Evolutionary conservation across 495 filamentous ascomycete species (phyloP).

Genomic region (Penicillium desertorum): DNA sequence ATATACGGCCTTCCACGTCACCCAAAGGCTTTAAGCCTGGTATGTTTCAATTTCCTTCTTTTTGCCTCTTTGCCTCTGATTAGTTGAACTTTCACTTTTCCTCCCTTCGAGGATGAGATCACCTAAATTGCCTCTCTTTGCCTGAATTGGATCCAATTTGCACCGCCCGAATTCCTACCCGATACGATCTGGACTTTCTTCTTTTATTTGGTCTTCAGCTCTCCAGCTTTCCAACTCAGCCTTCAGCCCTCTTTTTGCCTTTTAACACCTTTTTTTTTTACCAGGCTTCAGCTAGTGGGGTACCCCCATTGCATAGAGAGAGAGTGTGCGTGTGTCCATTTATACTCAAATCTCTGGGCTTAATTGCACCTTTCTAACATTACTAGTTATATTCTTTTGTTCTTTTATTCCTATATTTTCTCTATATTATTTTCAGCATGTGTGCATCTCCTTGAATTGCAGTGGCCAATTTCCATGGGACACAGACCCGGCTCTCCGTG

Average conservation of each 20-base stretch:
- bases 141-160: conserved; percentile 14
- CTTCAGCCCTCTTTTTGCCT: conserved; percentile 1
- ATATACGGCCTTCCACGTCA: conserved; percentile 17
- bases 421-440: conserved; percentile 29
- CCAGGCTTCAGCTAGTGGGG: conserved; percentile 4
- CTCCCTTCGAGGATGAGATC: conserved; percentile 15
- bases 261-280: not conserved
- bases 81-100: conserved; percentile 13
- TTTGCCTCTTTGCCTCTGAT: conserved; percentile 17
- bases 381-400: not conserved
- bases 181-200: conserved; percentile 2
- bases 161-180: conserved; percentile 10
- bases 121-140: conserved; percentile 12
- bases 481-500: conserved; percentile 34
- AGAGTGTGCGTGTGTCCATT: not conserved
- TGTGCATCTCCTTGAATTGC: conserved; percentile 33
- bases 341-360: conserved; percentile 1
- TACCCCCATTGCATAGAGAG: not conserved
- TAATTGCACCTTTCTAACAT: not conserved
- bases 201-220: conserved; percentile 4
- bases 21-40: conserved; percentile 20
- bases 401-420: conserved; percentile 1
- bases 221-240: not conserved
- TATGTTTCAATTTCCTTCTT: conserved; percentile 23
- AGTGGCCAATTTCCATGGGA: conserved; percentile 37